Conservation (phyloP, 257 asterid genomes). For the Rhazya stricta region DNA sequence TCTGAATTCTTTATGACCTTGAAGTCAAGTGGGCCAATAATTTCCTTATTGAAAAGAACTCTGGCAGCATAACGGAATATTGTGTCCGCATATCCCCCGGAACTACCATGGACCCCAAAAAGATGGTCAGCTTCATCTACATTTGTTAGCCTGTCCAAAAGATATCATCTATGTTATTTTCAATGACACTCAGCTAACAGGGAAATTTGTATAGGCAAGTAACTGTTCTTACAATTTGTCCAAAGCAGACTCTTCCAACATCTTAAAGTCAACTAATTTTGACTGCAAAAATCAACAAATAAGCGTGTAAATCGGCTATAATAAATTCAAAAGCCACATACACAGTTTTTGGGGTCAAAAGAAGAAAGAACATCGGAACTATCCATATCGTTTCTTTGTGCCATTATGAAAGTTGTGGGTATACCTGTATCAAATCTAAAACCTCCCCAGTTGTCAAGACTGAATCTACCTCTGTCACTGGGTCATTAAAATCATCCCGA, state of each 20-base stretch:
- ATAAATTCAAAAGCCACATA: background rate
- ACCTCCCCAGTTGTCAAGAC: slow-evolving; percentile 96
- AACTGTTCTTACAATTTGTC: slow-evolving; percentile 64
- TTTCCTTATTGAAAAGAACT: slow-evolving; percentile 55
- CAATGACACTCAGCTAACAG: slow-evolving; percentile 9
- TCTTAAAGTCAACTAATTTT: slow-evolving; percentile 54
- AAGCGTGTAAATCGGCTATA: background rate
- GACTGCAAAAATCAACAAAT: slow-evolving; percentile 46
- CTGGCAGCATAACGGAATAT: slow-evolving; percentile 74
- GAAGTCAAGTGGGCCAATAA: slow-evolving; percentile 64
- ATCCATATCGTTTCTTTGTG: background rate
- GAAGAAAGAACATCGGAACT: background rate
- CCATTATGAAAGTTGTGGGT: slow-evolving; percentile 1
- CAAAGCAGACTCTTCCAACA: slow-evolving; percentile 78
- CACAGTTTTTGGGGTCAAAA: background rate
- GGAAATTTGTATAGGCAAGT: background rate
- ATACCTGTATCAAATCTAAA: slow-evolving; percentile 83
- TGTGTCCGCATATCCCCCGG: slow-evolving; percentile 97
- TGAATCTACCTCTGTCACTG: slow-evolving; percentile 81
- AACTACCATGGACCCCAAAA: slow-evolving; percentile 77
- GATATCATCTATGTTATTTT: slow-evolving; percentile 12
- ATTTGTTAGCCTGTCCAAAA: slow-evolving; percentile 58
- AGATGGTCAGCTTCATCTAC: slow-evolving; percentile 61
- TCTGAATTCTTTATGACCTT: slow-evolving; percentile 79
- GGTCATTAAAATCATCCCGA: slow-evolving; percentile 83